Evolutionary conservation across 2,329 filamentous ascomycete species (phyloP).

Genomic region (Immersiporthe knoxdaviesiana): DNA sequence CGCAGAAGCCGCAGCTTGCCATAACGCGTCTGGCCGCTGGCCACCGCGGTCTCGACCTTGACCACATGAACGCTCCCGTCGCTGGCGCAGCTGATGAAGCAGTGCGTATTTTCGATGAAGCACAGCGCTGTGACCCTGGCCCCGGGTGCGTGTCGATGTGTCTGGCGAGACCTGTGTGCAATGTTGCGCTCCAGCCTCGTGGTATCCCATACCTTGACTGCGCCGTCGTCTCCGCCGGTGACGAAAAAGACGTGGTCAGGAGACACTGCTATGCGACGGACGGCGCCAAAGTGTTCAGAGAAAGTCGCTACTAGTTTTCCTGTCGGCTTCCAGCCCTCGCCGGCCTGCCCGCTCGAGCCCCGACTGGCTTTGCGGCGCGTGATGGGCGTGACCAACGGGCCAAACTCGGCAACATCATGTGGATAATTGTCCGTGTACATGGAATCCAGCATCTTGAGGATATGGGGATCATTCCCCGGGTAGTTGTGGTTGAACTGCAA

Average conservation of each 20-base stretch:
- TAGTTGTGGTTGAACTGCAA: slow-evolving; percentile 79
- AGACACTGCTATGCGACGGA: slow-evolving; percentile 80
- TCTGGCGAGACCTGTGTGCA: slow-evolving; percentile 83
- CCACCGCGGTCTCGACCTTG: slow-evolving; percentile 65
- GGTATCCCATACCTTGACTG: slow-evolving; percentile 92
- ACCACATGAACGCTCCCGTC: slow-evolving; percentile 92
- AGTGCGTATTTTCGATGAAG: slow-evolving; percentile 92
- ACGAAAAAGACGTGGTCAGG: slow-evolving; percentile 95
- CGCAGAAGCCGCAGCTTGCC: slow-evolving; percentile 76
- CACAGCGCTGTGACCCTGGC: slow-evolving; percentile 79
- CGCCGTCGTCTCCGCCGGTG: slow-evolving; percentile 88
- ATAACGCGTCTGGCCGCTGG: slow-evolving; percentile 67
- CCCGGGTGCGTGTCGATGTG: slow-evolving; percentile 73
- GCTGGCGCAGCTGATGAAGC: slow-evolving; percentile 86
- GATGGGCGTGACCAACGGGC: slow-evolving; percentile 76
- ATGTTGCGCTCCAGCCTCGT: slow-evolving; percentile 88
- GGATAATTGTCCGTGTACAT: slow-evolving; percentile 79
- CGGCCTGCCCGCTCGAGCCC: slow-evolving; percentile 51
- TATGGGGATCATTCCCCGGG: slow-evolving; percentile 73
- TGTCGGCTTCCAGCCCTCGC: slow-evolving; percentile 76
- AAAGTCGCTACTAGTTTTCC: slow-evolving; percentile 87
- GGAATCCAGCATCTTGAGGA: slow-evolving; percentile 75
- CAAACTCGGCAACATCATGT: slow-evolving; percentile 70
- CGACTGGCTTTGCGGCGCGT: slow-evolving; percentile 56
- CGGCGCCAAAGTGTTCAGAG: slow-evolving; percentile 79